Conservation (phyloP, 352 stramenopile genomes). For the Thalassiosira sp. region DNA sequence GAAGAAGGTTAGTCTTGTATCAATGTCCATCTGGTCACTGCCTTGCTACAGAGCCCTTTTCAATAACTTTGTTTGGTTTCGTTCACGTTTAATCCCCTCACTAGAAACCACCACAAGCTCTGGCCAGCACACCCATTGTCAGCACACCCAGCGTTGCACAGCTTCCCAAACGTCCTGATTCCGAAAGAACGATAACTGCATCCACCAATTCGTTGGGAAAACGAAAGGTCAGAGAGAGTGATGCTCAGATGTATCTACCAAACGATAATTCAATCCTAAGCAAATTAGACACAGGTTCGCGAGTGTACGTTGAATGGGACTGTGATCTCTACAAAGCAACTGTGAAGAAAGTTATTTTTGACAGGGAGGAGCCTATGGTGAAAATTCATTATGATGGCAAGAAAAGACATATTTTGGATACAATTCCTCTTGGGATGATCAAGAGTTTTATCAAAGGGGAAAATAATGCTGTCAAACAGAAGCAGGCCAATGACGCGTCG, state of each 20-base stretch:
- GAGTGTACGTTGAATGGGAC: slow-evolving; percentile 49
- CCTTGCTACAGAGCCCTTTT: neutral
- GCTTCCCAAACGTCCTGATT: neutral
- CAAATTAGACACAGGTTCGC: slow-evolving; percentile 28
- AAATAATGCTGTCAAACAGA: slow-evolving; percentile 17
- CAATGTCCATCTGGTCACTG: neutral
- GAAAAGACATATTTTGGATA: slow-evolving; percentile 57
- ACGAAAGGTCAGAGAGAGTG: slow-evolving; percentile 1
- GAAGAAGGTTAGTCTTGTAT: slow-evolving; percentile 24
- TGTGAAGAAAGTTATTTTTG: slow-evolving; percentile 46
- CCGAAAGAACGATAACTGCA: neutral
- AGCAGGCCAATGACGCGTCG: neutral
- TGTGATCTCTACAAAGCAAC: slow-evolving; percentile 53
- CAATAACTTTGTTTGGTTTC: neutral
- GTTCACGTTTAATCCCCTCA: neutral
- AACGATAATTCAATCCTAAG: slow-evolving; percentile 16
- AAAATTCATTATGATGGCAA: slow-evolving; percentile 67
- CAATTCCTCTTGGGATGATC: slow-evolving; percentile 40
- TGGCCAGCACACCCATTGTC: neutral
- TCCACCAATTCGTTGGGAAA: neutral
- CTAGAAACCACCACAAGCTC: slow-evolving; percentile 1
- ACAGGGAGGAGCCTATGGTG: slow-evolving; percentile 25
- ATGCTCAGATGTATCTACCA: neutral
- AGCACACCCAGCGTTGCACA: neutral
- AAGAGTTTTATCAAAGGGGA: slow-evolving; percentile 47